Evolutionary conservation across 306 rosid species (phyloP), one percentile per base, ranked within the genome.

Genomic region (Rosa lucieae): DNA sequence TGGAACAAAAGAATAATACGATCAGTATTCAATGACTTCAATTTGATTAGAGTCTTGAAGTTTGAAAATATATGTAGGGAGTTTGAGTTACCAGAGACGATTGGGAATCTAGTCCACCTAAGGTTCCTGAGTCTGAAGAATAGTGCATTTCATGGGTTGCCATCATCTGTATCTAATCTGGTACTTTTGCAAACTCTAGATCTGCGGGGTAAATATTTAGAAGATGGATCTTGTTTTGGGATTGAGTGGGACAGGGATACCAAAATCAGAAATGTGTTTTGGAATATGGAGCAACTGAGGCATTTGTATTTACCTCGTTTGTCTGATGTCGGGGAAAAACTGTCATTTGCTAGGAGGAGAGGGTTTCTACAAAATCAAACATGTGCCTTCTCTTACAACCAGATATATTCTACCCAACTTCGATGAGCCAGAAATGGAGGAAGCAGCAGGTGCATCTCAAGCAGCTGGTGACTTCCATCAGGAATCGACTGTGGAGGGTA

Each of bases 361-460:
- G 5, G 53, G 12, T 48, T 48, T 11, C 53, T 12, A 12, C 77
- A 85, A 82, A 79, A 86, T 88, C 37, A 75, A 86, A 43, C 93
- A 90, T 67, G 91, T 90, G 55, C 90, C 89, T 47, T 86, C 86
- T 29, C 29, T 48, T 48, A 10, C 53, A n/a, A 3, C 43, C 14
- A 46, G 10, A 26, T 0, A 26, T 26, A 26, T 26, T 26, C 26
- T 26, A 26, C 0, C 0, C 0, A 0, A 26, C 0, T 0, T 0
- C 26, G 47, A 43, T 3, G 12, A 1, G 49, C 17, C 5, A 1
- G 35, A 32, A 32, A 32, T 32, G 35, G 35, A 2, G 35, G 35
- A 32, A 32, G 35, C 35, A 1, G 35, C 49, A 1, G 0, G 49
- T 10, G 49, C 49, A 0, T 46, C 49, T 46, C 13, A 46, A 46